Evolutionary conservation across 495 filamentous ascomycete genomes (phyloP), one percentile per base, ranked within the genome.

Genomic region (Penicillium bialowiezense): DNA sequence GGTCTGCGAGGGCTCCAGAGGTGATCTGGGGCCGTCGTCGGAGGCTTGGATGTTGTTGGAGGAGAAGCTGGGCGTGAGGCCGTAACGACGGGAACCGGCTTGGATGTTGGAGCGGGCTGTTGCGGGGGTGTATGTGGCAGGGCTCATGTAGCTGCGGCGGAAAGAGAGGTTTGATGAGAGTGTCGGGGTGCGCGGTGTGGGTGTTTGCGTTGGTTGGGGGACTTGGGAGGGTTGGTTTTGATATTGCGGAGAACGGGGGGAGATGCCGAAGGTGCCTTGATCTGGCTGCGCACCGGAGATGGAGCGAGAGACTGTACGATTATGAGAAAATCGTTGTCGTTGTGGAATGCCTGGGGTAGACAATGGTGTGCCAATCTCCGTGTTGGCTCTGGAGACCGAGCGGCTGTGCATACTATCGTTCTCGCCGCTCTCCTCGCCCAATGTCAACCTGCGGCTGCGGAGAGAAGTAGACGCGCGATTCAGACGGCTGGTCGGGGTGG

Each of bases 1-100:
- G 3, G 71, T 71, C 35, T 70, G 68, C 6, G 63, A 56, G 5
- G 48, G 20, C 3, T 70, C 59, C 44, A 55, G 61, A 17, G 65
- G 55, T 7, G 58, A 44, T 12, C 52, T 41, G 21, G 54, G 48
- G 31, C 39, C 44, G 19, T 65, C 60, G 14, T 73, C 69, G 12
- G 52, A 43, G 13, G 49, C 39, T 23, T 58, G 51, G 7, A 57
- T 43, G 37, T 63, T 47, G 28, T 62, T 50, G 41, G 64, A 32
- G 7, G 45, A 43, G 47, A 61, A 44, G 33, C 50, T 56, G n/a
- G 70, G 41, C 15, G 65, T 54, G 13, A 69, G 39, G 2, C 69
- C 71, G 41, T 77, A 79, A n/a, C 74, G 65, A 18, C 74, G 69
- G n/a, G 64, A 72, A 19, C 73, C 74, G 13, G 67, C 71, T 47